Conservation (phyloP, 345 rosid species). For the Turnera subulata region DNA sequence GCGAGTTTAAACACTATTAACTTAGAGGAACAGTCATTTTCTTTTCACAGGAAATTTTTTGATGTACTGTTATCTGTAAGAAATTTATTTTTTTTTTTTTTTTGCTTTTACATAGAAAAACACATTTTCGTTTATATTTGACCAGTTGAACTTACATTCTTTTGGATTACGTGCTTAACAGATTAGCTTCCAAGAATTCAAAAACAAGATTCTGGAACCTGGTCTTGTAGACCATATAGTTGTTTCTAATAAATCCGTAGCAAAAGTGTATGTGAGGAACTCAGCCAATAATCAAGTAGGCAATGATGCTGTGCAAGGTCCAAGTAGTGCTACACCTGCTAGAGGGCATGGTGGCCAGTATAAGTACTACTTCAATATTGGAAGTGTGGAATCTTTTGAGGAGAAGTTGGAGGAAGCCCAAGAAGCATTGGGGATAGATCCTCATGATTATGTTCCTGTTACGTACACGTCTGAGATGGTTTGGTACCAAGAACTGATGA, state of each 20-base stretch:
- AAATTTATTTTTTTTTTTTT: too few species aligned
- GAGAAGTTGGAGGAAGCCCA: slow-evolving; percentile 94
- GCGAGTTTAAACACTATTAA: too few species aligned
- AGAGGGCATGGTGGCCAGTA: slow-evolving; percentile 59
- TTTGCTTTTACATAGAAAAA: too few species aligned
- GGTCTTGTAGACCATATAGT: slow-evolving; percentile 93
- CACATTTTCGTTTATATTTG: too few species aligned
- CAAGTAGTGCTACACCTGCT: slow-evolving; percentile 27
- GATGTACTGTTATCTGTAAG: too few species aligned
- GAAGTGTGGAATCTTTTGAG: slow-evolving; percentile 93
- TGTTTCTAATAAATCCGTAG: slow-evolving; percentile 81
- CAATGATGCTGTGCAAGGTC: slow-evolving; percentile 42
- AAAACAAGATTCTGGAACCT: slow-evolving; percentile 87
- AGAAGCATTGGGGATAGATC: slow-evolving; percentile 67
- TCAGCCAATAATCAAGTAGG: slow-evolving; percentile 35
- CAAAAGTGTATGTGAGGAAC: slow-evolving; percentile 77
- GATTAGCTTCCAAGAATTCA: slow-evolving; percentile 98
- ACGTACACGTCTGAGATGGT: slow-evolving; percentile 67
- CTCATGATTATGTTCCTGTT: slow-evolving; percentile 79
- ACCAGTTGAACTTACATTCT: too few species aligned
- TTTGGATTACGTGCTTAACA: too few species aligned
- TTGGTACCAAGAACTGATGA: slow-evolving; percentile 75
- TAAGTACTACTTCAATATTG: slow-evolving; percentile 81
- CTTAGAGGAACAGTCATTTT: too few species aligned
- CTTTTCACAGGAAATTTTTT: too few species aligned